Conservation (phyloP, 1,139 yeast species). For the Blastobotrys buckinghamii region DNA sequence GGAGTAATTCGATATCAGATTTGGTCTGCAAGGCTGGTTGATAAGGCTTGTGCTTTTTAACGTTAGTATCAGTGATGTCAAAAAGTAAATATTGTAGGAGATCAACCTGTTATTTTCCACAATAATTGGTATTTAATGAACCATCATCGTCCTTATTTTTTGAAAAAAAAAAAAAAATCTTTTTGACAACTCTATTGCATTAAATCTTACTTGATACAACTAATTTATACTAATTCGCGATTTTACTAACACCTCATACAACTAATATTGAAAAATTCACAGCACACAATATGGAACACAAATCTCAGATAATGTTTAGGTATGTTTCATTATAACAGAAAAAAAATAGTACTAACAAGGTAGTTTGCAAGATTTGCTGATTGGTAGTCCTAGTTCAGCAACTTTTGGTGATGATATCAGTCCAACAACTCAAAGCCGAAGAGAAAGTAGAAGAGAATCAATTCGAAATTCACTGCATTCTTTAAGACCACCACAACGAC, state of each 20-base stretch:
- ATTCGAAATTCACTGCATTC: background rate
- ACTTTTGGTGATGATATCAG: constrained; percentile 9
- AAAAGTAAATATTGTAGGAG: background rate
- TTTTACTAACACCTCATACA: background rate
- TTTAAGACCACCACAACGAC: background rate
- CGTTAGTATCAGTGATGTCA: background rate
- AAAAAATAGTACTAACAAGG: background rate
- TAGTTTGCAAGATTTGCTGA: constrained; percentile 14
- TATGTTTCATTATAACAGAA: background rate
- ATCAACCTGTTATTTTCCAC: background rate
- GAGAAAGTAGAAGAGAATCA: no score
- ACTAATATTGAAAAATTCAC: background rate
- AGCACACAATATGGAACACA: background rate
- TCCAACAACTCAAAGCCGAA: background rate
- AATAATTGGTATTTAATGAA: background rate
- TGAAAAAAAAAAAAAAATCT: background rate
- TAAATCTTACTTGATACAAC: background rate
- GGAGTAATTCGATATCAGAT: background rate
- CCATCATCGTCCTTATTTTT: background rate
- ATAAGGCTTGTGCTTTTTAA: no score
- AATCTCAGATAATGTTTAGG: constrained; percentile 11
- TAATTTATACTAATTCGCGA: background rate
- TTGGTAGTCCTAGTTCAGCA: constrained; percentile 13
- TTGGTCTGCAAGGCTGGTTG: background rate
- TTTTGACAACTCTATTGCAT: background rate